A percentile compares a stretch with the other conserved stretches of the same genome.
phyloP scores from a whole-genome alignment of 768 basidiomycete genomes.

The Tubosaeta brunneosetosa region DNA sequence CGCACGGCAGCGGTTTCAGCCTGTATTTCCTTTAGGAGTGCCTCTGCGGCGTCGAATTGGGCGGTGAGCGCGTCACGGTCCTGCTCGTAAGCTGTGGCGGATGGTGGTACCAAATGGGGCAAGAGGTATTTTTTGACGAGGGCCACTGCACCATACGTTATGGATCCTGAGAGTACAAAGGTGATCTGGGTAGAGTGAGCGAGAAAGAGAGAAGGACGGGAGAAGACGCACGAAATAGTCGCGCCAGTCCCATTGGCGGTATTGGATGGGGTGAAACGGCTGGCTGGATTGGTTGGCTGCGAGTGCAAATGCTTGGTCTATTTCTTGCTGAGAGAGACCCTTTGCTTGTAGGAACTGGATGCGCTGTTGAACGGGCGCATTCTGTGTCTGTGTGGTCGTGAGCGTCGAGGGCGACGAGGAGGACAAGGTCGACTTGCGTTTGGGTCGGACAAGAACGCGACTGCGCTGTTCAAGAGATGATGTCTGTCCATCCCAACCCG shows the following conservation, averaged over 20 bases:
- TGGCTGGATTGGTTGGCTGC: conserved; percentile 35
- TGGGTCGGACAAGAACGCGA: conserved; percentile 80
- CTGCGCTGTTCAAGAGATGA: conserved; percentile 76
- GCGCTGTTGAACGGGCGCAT: conserved; percentile 76
- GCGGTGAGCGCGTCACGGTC: conserved; percentile 80
- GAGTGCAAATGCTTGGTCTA: conserved; percentile 77
- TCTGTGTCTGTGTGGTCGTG: conserved; percentile 51
- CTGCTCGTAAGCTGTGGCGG: conserved; percentile 81
- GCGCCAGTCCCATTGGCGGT: conserved; percentile 82
- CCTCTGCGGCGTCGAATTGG: conserved; percentile 87
- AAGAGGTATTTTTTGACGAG: conserved; percentile 89
- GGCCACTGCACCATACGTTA: conserved; percentile 75
- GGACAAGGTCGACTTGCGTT: conserved; percentile 45
- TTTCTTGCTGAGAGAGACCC: conserved; percentile 78
- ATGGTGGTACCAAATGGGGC: conserved; percentile 88
- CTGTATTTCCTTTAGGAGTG: conserved; percentile 75
- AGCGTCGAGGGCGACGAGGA: neutral
- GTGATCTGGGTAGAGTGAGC: conserved; percentile 63
- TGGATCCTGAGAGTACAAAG: conserved; percentile 81
- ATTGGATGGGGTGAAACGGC: conserved; percentile 33
- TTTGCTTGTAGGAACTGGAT: conserved; percentile 95
- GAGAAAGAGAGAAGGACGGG: conserved; percentile 3
- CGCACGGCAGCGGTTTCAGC: conserved; percentile 69
- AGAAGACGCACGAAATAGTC: conserved; percentile 85
- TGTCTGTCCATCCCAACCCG: conserved; percentile 45